Evolutionary conservation across 768 basidiomycete genomes (phyloP).

Genomic region (Boletus speciosus): DNA sequence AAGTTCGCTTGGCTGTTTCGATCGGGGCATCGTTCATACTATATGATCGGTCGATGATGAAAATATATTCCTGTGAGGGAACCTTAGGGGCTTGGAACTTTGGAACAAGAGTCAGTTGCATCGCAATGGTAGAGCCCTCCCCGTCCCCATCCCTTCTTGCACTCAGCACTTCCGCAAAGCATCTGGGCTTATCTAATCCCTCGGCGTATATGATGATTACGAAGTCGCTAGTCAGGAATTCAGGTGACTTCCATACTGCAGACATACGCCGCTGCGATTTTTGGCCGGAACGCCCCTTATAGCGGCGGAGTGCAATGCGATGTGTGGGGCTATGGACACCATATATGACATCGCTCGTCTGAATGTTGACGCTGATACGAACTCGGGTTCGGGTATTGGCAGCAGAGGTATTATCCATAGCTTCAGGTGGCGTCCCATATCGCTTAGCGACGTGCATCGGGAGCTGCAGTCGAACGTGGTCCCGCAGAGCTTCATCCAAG

Average conservation of each 20-base stretch:
- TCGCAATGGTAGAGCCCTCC: slow-evolving; percentile 36
- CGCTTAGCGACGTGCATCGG: slow-evolving; percentile 49
- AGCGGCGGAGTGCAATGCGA: slow-evolving; percentile 30
- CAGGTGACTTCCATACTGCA: slow-evolving; percentile 37
- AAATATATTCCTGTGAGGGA: slow-evolving; percentile 52
- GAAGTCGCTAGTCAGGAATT: slow-evolving; percentile 48
- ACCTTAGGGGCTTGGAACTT: slow-evolving; percentile 43
- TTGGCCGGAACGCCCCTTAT: slow-evolving; percentile 34
- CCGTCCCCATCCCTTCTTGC: slow-evolving; percentile 1
- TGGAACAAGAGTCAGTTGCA: slow-evolving; percentile 56
- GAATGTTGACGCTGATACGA: slow-evolving; percentile 42
- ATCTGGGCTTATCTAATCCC: slow-evolving; percentile 51
- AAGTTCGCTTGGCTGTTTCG: slow-evolving; percentile 44
- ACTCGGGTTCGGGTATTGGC: slow-evolving; percentile 35
- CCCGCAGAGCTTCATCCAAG: slow-evolving; percentile 44
- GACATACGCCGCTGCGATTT: slow-evolving; percentile 41
- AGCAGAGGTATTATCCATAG: slow-evolving; percentile 31
- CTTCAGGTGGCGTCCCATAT: slow-evolving; percentile 46
- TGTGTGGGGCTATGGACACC: slow-evolving; percentile 46
- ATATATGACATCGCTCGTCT: slow-evolving; percentile 45
- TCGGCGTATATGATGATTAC: slow-evolving; percentile 47
- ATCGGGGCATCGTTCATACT: slow-evolving; percentile 48
- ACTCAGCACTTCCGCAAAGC: slow-evolving; percentile 49
- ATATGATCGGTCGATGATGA: slow-evolving; percentile 56
- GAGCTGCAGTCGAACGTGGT: slow-evolving; percentile 53